phyloP scores from a whole-genome alignment of 148 eudicot species.

The Chenopodium suecicum region DNA sequence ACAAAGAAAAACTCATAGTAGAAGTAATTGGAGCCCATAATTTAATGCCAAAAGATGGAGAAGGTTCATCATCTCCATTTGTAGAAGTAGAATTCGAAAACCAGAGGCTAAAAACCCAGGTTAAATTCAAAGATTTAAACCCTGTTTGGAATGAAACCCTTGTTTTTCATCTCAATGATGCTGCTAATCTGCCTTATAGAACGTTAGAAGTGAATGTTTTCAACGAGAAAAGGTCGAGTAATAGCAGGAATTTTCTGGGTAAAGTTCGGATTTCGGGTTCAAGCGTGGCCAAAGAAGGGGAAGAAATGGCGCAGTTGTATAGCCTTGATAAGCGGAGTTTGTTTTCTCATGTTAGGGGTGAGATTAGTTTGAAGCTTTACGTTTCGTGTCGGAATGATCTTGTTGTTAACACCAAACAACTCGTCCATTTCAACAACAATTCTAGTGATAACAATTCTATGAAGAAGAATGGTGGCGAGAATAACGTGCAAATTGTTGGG shows the following conservation, averaged over 20 bases:
- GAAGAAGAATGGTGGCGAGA: neutral
- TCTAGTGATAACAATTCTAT: neutral
- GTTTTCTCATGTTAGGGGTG: conserved; percentile 83
- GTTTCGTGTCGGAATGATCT: conserved; percentile 46
- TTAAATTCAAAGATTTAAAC: conserved; percentile 65
- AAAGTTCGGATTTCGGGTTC: conserved; percentile 74
- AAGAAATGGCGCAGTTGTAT: conserved; percentile 53
- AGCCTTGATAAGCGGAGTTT: conserved; percentile 76
- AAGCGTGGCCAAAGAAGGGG: conserved; percentile 53
- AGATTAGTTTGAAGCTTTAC: conserved; percentile 67
- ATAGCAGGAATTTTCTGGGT: conserved; percentile 73
- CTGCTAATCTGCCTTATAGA: conserved; percentile 67
- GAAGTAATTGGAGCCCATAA: conserved; percentile 88
- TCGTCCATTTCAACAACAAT: conserved; percentile 4
- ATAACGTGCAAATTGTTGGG: too few relatives aligned
- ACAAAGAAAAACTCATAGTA: conserved; percentile 79
- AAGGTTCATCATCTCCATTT: conserved; percentile 88
- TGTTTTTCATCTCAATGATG: conserved; percentile 56
- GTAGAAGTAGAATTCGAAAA: conserved; percentile 82
- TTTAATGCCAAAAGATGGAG: conserved; percentile 92
- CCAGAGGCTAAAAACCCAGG: conserved; percentile 62
- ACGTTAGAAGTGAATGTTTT: conserved; percentile 67
- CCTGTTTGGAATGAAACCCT: conserved; percentile 94
- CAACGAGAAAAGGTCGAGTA: conserved; percentile 71
- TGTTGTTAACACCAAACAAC: conserved; percentile 39